These are phyloP conservation scores for Austropuccinia psidii DNA, from an alignment of 1,284 basidiomycete genomes.

Conservation along the genomic window DNA sequence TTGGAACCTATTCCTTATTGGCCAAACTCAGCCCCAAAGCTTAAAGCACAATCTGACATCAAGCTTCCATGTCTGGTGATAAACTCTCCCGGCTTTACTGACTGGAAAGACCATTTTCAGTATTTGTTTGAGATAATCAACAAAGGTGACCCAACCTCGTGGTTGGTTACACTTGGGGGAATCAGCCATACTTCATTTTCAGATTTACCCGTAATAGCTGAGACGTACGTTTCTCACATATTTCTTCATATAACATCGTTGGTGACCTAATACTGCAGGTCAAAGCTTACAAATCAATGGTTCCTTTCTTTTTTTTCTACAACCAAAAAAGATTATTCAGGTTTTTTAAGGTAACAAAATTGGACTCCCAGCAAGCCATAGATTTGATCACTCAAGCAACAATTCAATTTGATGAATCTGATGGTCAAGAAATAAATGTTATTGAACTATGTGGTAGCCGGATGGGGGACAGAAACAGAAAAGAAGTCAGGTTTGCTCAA, in stretches of 20 bases:
- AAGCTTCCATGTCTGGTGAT: constrained; percentile 18
- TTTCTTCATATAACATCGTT: background rate
- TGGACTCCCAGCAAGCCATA: background rate
- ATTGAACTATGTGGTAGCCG: background rate
- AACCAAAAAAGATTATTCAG: background rate
- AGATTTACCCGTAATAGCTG: constrained; percentile 25
- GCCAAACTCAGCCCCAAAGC: background rate
- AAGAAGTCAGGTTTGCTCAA: background rate
- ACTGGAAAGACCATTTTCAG: constrained; percentile 24
- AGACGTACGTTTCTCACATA: constrained; percentile 5
- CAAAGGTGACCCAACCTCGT: background rate
- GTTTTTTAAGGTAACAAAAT: background rate
- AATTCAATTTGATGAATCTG: background rate
- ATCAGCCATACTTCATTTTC: constrained; percentile 35
- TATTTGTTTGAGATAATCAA: background rate
- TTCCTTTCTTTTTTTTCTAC: background rate
- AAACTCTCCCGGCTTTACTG: constrained; percentile 33
- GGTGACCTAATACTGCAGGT: no score
- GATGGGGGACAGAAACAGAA: background rate
- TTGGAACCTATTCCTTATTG: constrained; percentile 8
- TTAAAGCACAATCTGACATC: background rate
- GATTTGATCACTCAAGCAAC: background rate
- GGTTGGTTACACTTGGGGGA: constrained; percentile 20
- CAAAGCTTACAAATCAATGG: no score
- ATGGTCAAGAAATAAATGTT: background rate